Base-by-base conservation (phyloP, 108 stramenopile species). In the Fragilaria radians region DNA sequence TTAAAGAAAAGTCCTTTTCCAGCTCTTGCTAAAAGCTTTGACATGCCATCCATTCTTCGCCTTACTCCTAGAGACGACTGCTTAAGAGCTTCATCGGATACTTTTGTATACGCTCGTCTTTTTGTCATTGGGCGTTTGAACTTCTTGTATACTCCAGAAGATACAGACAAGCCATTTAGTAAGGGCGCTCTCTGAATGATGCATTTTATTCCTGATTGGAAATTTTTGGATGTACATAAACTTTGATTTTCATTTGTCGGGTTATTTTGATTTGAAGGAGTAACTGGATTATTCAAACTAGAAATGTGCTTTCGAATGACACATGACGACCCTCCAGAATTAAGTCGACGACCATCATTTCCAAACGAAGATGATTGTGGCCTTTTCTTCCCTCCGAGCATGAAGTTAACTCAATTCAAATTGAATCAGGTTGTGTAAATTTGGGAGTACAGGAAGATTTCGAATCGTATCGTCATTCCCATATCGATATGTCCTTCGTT, bases 41-140 rank as follows among this genome's bases (percentile, higher is more conserved):
- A 53, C 87, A 89, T 89, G 21, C 91, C 91, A 54, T 81, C 86
- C 62, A 79, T 72, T 36, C 85, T 60, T 29, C 78, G 66, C 49
- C 70, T 78, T 60, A 70, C 75, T 24, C 93, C 93, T 54, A 94
- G 57, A 7, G 72, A 64, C 26, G 66, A 67, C 1, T 27, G 25
- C 29, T 62, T 71, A 31, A 94, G 65, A 19, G 89, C 85, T 17
- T 36, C 54, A 48, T 94, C 78, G 46, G 85, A 80, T 36, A 42
- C 47, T 42, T 79, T 67, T 49, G 76, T 72, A 67, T 89, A 83
- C 0, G 77, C 73, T 1, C 89, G 79, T 25, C 93, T 85, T 71
- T 80, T 78, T 21, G 71, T 72, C 80, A 82, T 78, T 60, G 89
- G 93, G 0, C 93, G 84, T 66, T 82, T 85, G 57, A 94, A 94